Evolutionary conservation across 768 basidiomycete genomes (phyloP), one percentile per base, ranked within the genome.

Genomic region (Megacollybia marginata): DNA sequence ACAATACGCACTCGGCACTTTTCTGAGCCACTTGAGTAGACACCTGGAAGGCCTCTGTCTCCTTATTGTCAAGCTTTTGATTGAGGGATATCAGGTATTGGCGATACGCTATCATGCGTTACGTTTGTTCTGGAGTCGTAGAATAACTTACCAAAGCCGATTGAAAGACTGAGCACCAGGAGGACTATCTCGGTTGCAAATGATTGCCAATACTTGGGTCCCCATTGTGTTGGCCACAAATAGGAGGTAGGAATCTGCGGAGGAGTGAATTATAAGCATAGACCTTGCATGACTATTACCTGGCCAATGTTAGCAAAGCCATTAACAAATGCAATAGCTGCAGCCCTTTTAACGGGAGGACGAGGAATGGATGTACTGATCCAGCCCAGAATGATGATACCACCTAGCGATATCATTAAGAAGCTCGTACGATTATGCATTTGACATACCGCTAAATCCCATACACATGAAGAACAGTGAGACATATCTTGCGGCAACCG

Each of bases 321-420:
- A 60, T 83, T 82, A 59, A 83, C 70, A 52, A 80, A 67, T 13
- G 80, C 84, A 50, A 88, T 69, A 13, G 82, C 78, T 23, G 84
- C 79, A 8, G 83, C 79, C 9, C 85, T 76, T 62, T 86, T 86
- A 19, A 81, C 74, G 9, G 83, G 71, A 15, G 86, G 79, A 13
- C 74, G 72, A 11, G 82, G 74, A 66, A 88, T 57, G 11, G 63
- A 60, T 32, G 62, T 55, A 44, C 57, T 56, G 33, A 57, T 56
- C 63, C 62, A 65, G 5, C 57, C 58, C 11, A 62, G 51, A 20
- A 82, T 74, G 44, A 71, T 68, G 57, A 83, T 70, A 60, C 77
- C 80, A 9, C 74, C 78, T 1, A 74, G 62, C 47, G 74, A 75
- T 2, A 44, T 42, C 42, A 54, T 52, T 15, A 59, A 46, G n/a